A percentile compares a stretch with the other conserved stretches of the same genome.
These are phyloP conservation scores for Yamadazyma nakazawae DNA, from an alignment of 805 yeast genomes.

Conservation along the genomic window DNA sequence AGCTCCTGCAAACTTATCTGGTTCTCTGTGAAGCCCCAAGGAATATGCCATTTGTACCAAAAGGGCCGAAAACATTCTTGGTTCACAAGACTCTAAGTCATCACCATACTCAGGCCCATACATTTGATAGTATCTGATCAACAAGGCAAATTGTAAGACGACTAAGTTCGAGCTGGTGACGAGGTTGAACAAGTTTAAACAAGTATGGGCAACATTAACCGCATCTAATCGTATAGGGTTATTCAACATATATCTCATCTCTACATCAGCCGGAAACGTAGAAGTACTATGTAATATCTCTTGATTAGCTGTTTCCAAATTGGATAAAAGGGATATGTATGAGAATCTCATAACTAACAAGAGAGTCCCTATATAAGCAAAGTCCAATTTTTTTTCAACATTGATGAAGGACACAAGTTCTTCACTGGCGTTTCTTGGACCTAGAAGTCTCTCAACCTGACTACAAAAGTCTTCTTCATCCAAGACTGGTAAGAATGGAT, in stretches of 20 bases:
- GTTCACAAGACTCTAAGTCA: conserved; percentile 55
- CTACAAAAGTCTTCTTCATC: conserved; percentile 53
- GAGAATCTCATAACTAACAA: conserved; percentile 32
- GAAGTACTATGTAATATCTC: neutral
- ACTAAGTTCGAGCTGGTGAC: conserved; percentile 43
- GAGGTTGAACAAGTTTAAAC: conserved; percentile 35
- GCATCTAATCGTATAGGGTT: conserved; percentile 31
- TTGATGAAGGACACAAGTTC: conserved; percentile 1
- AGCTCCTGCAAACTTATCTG: conserved; percentile 23
- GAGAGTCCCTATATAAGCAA: conserved; percentile 32
- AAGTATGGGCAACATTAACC: conserved; percentile 28
- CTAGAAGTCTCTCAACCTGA: conserved; percentile 45
- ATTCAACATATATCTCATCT: conserved; percentile 19
- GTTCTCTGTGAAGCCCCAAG: conserved; percentile 68
- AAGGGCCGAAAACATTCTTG: conserved; percentile 53
- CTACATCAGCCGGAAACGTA: conserved; percentile 19
- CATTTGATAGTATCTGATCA: conserved; percentile 48
- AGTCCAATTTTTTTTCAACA: conserved; percentile 24
- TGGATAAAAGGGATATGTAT: conserved; percentile 33
- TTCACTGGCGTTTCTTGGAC: conserved; percentile 25
- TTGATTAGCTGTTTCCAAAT: conserved; percentile 26
- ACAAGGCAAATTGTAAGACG: conserved; percentile 52
- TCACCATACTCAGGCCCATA: conserved; percentile 56
- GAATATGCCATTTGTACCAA: conserved; percentile 64
- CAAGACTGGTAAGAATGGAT: conserved; percentile 61